A percentile compares a stretch with the other conserved stretches of the same genome.
Conservation (phyloP, 768 basidiomycete species). For the Filobasidium floriforme region DNA sequence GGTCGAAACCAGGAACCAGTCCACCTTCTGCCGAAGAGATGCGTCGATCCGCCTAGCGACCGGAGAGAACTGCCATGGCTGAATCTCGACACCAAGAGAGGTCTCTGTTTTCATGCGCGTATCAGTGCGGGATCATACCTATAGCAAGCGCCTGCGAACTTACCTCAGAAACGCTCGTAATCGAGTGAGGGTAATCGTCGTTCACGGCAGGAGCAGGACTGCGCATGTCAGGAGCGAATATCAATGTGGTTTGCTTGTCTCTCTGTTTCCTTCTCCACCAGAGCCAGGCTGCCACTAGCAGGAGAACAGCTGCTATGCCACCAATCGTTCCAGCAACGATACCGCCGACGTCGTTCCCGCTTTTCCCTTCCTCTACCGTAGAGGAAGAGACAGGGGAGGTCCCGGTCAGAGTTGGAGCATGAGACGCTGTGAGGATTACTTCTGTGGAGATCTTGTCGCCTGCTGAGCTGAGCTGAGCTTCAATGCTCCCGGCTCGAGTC, state of each 20-base stretch:
- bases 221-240: not conserved
- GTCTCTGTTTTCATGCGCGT: not conserved
- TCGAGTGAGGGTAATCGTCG: not conserved
- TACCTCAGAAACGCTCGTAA: not conserved
- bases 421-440: too few relatives aligned
- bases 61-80: not conserved
- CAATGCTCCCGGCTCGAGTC: too few relatives aligned
- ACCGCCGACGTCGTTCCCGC: not conserved
- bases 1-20: slow-evolving; percentile 2
- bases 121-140: not conserved
- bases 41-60: not conserved
- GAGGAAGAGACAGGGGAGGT: too few relatives aligned
- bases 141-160: not conserved
- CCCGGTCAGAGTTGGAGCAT: too few relatives aligned
- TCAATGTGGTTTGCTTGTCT: not conserved
- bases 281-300: not conserved
- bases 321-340: not conserved
- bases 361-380: not conserved
- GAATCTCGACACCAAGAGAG: slow-evolving; percentile 1
- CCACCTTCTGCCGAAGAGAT: not conserved
- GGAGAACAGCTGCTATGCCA: not conserved
- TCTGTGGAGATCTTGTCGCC: too few relatives aligned
- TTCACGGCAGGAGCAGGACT: not conserved
- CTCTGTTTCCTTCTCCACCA: not conserved
- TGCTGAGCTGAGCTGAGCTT: too few relatives aligned